Percentiles rank a stretch among this genome's conserved stretches.
Evolutionary conservation across 306 rosid species (phyloP).

Genomic region (Arachis stenosperma): DNA sequence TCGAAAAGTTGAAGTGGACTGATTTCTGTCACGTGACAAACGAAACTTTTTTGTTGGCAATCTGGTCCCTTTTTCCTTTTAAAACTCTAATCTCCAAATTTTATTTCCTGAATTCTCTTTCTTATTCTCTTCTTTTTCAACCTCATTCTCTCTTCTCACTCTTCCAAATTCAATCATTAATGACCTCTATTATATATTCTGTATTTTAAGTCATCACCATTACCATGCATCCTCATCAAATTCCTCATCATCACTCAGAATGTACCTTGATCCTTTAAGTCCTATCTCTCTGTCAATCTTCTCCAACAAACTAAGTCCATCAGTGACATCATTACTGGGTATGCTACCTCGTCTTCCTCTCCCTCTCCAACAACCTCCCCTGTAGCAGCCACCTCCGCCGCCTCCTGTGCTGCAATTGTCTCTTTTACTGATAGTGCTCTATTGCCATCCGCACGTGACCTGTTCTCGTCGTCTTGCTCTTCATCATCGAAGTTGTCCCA

Average conservation of each 20-base stretch:
- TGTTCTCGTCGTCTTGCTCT: constrained; percentile 30
- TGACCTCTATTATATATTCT: not conserved
- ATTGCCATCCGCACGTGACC: not conserved
- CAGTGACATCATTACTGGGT: constrained; percentile 70
- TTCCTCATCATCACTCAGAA: constrained; percentile 48
- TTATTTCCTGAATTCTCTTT: no score
- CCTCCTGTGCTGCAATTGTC: constrained; percentile 49
- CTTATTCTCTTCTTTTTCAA: no score
- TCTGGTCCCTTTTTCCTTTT: no score
- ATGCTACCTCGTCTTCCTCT: not conserved
- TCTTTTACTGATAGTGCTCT: constrained; percentile 48
- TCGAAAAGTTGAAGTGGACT: no score
- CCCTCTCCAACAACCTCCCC: constrained; percentile 1
- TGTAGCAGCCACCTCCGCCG: constrained; percentile 34
- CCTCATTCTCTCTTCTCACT: no score
- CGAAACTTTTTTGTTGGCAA: no score
- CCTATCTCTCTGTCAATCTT: constrained; percentile 78
- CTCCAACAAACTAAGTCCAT: constrained; percentile 70
- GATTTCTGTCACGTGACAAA: no score
- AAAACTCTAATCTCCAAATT: no score
- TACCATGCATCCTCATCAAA: constrained; percentile 34
- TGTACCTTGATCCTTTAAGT: constrained; percentile 53
- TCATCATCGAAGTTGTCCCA: constrained; percentile 35
- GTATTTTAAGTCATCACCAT: constrained; percentile 44
- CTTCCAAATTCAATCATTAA: no score